Conservation (phyloP, 345 rosid species). For the Pelargonium nanum region DNA sequence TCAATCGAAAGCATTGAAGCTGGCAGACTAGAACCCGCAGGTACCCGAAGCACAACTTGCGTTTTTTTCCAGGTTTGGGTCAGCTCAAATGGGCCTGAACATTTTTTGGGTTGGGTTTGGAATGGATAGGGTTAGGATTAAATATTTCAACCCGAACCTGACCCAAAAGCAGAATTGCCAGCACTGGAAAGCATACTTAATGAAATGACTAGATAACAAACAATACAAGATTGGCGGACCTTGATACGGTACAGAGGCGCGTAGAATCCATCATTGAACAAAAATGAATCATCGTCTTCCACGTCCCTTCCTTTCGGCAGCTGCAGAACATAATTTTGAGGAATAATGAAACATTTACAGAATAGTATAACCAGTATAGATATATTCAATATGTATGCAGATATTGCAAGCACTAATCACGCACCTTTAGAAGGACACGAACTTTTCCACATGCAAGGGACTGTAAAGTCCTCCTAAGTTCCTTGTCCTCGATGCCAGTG, state of each 20-base stretch:
- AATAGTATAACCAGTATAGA: constrained; percentile 1
- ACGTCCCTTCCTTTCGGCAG: constrained; percentile 90
- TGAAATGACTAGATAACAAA: background rate
- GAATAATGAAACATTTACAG: constrained; percentile 1
- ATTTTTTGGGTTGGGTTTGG: too few relatives aligned
- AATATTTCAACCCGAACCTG: too few relatives aligned
- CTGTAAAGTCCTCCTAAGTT: constrained; percentile 84
- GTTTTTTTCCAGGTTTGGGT: too few relatives aligned
- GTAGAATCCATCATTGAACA: constrained; percentile 68
- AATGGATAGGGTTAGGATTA: too few relatives aligned
- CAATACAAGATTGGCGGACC: constrained; percentile 23
- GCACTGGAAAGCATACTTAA: background rate
- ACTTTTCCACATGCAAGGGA: constrained; percentile 98
- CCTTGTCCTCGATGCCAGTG: constrained; percentile 91
- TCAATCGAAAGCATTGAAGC: too few relatives aligned
- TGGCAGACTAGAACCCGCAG: too few relatives aligned
- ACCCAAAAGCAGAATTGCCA: background rate
- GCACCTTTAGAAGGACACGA: constrained; percentile 83
- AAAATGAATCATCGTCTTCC: constrained; percentile 76
- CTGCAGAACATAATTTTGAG: constrained; percentile 26
- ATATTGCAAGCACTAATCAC: constrained; percentile 1
- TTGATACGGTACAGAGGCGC: constrained; percentile 83
- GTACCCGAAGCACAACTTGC: too few relatives aligned
- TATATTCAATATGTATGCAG: background rate
- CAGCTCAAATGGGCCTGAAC: too few relatives aligned